Conservation (phyloP, 75 land plant genomes). For the Selaginella moellendorffii region DNA sequence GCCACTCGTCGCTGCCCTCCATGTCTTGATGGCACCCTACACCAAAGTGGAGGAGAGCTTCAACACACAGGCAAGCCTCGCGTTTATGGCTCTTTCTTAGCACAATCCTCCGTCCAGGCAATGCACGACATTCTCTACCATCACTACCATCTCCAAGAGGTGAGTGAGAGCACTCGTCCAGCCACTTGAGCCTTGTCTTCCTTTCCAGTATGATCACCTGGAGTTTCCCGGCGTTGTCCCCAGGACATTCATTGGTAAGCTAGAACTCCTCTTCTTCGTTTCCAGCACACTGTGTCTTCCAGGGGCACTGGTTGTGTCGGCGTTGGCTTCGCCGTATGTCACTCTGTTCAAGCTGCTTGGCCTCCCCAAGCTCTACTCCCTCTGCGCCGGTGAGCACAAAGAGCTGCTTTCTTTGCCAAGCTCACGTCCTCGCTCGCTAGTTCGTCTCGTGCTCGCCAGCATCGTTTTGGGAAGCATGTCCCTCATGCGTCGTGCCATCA, state of each 20-base stretch:
- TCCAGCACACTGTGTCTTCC: not conserved
- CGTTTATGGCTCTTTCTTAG: not conserved
- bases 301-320: slow-evolving; percentile 35
- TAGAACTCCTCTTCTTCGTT: not conserved
- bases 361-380: not conserved
- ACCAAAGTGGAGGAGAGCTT: slow-evolving; percentile 98
- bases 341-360: not conserved
- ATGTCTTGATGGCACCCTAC: slow-evolving; percentile 71
- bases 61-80: slow-evolving; percentile 56
- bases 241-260: slow-evolving; percentile 76
- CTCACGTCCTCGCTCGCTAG: not conserved
- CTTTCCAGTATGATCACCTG: slow-evolving; percentile 81
- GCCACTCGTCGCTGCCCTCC: too few species aligned
- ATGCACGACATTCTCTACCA: slow-evolving; percentile 93
- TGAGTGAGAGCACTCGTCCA: slow-evolving; percentile 15
- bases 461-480: not conserved
- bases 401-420: too few species aligned
- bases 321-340: slow-evolving; percentile 48
- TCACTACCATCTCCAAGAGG: slow-evolving; percentile 50
- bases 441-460: not conserved
- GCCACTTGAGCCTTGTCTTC: not conserved
- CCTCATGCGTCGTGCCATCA: not conserved
- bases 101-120: slow-evolving; percentile 39
- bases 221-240: slow-evolving; percentile 98
- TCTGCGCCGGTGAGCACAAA: not conserved